Evolutionary conservation across 768 basidiomycete genomes (phyloP).

Genomic region (Gloeopeniophorella convolvens): DNA sequence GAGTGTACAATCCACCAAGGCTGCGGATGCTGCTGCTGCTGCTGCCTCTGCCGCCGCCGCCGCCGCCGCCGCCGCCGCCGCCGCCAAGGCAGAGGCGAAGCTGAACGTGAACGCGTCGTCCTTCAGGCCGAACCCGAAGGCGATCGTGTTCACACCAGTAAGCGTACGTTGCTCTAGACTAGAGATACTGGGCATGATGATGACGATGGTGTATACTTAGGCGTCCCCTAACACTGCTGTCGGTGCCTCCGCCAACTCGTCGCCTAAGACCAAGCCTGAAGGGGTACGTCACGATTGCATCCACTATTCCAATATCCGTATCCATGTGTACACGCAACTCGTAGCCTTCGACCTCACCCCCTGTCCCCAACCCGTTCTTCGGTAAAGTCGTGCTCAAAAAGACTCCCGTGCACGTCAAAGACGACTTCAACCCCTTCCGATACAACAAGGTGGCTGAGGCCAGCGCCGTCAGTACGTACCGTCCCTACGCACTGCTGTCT

Average conservation of each 20-base stretch:
- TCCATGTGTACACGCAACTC: neutral
- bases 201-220: slow-evolving; percentile 21
- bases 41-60: too few relatives aligned
- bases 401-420: slow-evolving; percentile 78
- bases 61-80: slow-evolving; percentile 27
- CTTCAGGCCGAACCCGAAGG: slow-evolving; percentile 85
- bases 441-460: slow-evolving; percentile 76
- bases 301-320: too few relatives aligned
- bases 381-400: slow-evolving; percentile 74
- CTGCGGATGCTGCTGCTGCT: slow-evolving; percentile 23
- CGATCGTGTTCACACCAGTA: slow-evolving; percentile 68
- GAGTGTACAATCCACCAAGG: slow-evolving; percentile 15
- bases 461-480: slow-evolving; percentile 59
- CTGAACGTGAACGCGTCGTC: slow-evolving; percentile 87
- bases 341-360: slow-evolving; percentile 25
- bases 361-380: slow-evolving; percentile 84
- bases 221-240: slow-evolving; percentile 26
- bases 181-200: neutral
- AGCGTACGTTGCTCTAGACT: slow-evolving; percentile 20
- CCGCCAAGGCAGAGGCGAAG: slow-evolving; percentile 49
- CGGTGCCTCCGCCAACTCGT: slow-evolving; percentile 19
- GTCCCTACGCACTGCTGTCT: neutral
- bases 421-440: slow-evolving; percentile 98
- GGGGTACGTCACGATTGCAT: slow-evolving; percentile 2
- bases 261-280: slow-evolving; percentile 26